These are phyloP conservation scores for Daldinia sp. DNA, from an alignment of 2,329 filamentous ascomycete species.

Conservation along the genomic window DNA sequence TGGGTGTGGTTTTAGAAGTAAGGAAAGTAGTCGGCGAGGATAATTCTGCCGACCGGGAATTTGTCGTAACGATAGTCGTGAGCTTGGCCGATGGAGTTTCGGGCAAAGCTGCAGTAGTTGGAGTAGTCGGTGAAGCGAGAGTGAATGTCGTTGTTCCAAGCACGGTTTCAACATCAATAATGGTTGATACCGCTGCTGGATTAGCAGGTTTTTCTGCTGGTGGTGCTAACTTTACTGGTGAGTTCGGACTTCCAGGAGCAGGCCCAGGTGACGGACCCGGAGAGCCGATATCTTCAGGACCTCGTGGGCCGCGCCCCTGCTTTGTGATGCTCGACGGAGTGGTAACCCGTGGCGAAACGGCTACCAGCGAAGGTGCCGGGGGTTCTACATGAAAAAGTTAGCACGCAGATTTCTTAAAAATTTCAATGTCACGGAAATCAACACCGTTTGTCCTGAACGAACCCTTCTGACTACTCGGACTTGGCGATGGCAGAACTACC, in stretches of 20 bases:
- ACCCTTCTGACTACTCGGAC: conserved; percentile 26
- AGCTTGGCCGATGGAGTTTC: conserved; percentile 17
- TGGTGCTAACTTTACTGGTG: conserved; percentile 1
- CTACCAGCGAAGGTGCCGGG: conserved; percentile 31
- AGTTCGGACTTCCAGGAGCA: conserved; percentile 11
- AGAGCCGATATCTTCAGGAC: conserved; percentile 12
- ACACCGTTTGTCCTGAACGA: conserved; percentile 20
- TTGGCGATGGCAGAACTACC: conserved; percentile 16
- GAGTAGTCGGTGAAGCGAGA: conserved; percentile 22
- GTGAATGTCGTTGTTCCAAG: conserved; percentile 22
- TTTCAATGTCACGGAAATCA: conserved; percentile 10
- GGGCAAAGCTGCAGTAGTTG: conserved; percentile 18
- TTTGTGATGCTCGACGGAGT: conserved; percentile 17
- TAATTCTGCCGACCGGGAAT: conserved; percentile 14
- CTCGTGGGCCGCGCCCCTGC: conserved; percentile 24
- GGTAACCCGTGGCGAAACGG: conserved; percentile 11
- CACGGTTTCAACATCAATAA: conserved; percentile 9
- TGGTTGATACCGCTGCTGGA: conserved; percentile 6
- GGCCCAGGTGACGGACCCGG: conserved; percentile 14
- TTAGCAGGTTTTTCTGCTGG: conserved; percentile 7
- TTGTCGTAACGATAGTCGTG: conserved; percentile 28
- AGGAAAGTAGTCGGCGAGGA: conserved; percentile 26
- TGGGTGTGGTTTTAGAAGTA: conserved; percentile 20
- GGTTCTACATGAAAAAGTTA: conserved; percentile 27
- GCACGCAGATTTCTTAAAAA: not conserved